phyloP scores from a whole-genome alignment of 805 yeast species.

The Kluyveromyces aestuarii region DNA sequence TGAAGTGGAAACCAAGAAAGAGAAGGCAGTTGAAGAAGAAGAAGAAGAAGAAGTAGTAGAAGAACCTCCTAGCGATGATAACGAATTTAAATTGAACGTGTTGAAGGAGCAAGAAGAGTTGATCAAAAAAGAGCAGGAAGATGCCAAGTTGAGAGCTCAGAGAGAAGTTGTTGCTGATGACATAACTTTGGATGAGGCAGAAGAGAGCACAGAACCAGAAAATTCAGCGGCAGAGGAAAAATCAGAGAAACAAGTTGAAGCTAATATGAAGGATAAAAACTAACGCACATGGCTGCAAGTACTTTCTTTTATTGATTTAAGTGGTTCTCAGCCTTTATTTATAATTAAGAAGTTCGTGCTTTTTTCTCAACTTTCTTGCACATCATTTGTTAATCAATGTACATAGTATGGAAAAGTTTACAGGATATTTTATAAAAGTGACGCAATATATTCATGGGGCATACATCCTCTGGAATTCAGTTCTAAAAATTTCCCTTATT shows the following conservation, averaged over 20 bases:
- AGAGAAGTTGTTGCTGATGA: slow-evolving; percentile 28
- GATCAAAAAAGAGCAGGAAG: slow-evolving; percentile 78
- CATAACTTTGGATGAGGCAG: slow-evolving; percentile 32
- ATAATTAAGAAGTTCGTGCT: background rate
- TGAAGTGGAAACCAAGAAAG: slow-evolving; percentile 6
- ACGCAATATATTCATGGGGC: background rate
- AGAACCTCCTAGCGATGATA: slow-evolving; percentile 25
- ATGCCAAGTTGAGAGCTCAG: slow-evolving; percentile 42
- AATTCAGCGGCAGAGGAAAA: background rate
- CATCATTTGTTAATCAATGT: background rate
- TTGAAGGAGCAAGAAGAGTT: slow-evolving; percentile 72
- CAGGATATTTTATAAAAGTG: too few species aligned
- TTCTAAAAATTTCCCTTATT: too few species aligned
- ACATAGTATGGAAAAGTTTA: background rate
- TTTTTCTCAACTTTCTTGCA: background rate
- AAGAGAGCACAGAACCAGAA: slow-evolving; percentile 9
- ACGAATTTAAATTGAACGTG: slow-evolving; percentile 61
- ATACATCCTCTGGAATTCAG: too few species aligned
- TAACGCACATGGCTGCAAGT: background rate
- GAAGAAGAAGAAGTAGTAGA: slow-evolving; percentile 5
- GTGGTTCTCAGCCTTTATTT: background rate
- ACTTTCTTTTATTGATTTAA: background rate
- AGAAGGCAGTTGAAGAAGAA: slow-evolving; percentile 2
- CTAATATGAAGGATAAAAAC: background rate
- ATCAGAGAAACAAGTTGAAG: background rate